Base-by-base conservation (phyloP, 345 rosid species). In the Physaria fendleri region DNA sequence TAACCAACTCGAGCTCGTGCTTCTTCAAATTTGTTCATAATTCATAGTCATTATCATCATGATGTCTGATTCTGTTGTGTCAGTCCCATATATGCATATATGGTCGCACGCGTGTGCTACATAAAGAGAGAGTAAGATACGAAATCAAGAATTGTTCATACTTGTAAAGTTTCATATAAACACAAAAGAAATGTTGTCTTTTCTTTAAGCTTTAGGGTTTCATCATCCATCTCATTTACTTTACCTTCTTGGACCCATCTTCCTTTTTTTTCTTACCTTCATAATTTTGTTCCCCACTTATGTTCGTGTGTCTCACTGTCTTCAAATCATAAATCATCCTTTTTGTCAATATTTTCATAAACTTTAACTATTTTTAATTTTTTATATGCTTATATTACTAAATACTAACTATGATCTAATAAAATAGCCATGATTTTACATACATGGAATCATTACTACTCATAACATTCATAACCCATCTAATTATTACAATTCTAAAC, bases 281-380 rank as follows among this genome's bases (percentile, higher is more conserved):
- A 69, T 62, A 32, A 69, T 69, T 53, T 54, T 54, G 68, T 53
- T 54, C 68, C 73, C 73, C 63, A 61, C 57, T 51, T 54, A 45
- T 30, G 44, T 69, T 45, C 62, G 67, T 68, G 62, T 60, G 67
- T 34, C 60, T 67, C n/a, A n/a, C n/a, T 30, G 11, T 32, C 4
- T 11, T 33, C 47, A 2, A n/a, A 23, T 8, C 3, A n/a, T 41
- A 57, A 57, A 24, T 18, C 21, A 61, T 43, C 55, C 49, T 69
- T 61, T 68, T 60, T 55, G 57, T 27, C 22, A 53, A 38, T 29
- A 29, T 44, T 53, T 62, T 11, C 67, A 68, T 13, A 16, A 22
- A 47, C 14, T 28, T 3, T 20, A 27, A 20, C 47, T 10, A n/a
- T 15, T 10, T 1, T 28, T 56, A 14, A n/a, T 15, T 10, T 1